phyloP scores from a whole-genome alignment of 306 rosid species.

The Cucurbita argyrosperma region DNA sequence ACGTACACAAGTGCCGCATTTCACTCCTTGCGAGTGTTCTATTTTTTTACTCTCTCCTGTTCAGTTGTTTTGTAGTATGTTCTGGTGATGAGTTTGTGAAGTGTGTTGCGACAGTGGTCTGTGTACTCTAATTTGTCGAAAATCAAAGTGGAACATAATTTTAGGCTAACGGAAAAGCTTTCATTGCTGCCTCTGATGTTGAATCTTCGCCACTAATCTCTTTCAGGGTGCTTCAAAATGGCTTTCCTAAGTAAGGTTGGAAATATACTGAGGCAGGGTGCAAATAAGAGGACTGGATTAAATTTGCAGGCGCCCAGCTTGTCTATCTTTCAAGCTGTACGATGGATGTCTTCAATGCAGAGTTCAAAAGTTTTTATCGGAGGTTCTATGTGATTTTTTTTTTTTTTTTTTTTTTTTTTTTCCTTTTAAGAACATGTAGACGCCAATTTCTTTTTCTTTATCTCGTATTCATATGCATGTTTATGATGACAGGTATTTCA shows the following conservation, averaged over 20 bases:
- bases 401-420: neutral
- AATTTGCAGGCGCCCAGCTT: constrained; percentile 31
- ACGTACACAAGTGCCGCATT: neutral
- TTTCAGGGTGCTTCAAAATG: constrained; percentile 35
- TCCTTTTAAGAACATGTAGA: neutral
- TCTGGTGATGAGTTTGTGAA: neutral
- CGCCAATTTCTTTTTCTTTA: neutral
- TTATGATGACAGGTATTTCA: constrained; percentile 40
- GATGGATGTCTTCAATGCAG: constrained; percentile 46
- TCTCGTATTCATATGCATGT: neutral
- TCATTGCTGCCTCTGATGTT: neutral
- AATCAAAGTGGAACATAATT: neutral
- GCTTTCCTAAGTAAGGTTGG: constrained; percentile 76
- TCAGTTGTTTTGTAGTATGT: neutral
- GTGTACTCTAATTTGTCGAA: neutral
- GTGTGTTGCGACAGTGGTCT: neutral
- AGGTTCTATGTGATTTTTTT: constrained; percentile 24
- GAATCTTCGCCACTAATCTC: neutral
- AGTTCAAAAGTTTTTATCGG: constrained; percentile 69
- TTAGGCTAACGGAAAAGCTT: neutral
- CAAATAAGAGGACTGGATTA: constrained; percentile 28
- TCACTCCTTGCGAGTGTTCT: neutral
- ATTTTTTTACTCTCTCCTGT: neutral
- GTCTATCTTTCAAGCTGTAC: constrained; percentile 45
- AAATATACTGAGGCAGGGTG: constrained; percentile 47